These are phyloP conservation scores for Hyparrhenia diplandra DNA, from an alignment of 176 grass and related monocot species.

Conservation along the genomic window DNA sequence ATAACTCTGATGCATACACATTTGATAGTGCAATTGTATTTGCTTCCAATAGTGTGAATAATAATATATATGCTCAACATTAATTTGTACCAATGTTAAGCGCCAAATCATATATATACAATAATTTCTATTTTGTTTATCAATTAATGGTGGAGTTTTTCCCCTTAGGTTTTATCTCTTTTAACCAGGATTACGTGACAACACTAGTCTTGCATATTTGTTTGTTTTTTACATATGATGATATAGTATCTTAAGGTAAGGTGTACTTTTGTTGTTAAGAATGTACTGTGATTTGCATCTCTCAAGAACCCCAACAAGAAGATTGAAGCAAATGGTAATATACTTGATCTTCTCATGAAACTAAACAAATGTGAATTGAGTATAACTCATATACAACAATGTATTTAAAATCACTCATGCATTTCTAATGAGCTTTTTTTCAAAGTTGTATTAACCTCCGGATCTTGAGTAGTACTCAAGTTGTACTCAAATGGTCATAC, in stretches of 20 bases:
- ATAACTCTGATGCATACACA: neutral
- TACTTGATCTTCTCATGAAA: conserved; percentile 3
- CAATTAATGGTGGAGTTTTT: neutral
- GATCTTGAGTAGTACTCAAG: neutral
- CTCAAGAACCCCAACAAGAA: neutral
- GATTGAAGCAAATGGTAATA: neutral
- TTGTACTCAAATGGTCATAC: neutral
- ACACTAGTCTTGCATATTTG: neutral
- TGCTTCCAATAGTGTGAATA: neutral
- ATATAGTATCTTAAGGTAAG: neutral
- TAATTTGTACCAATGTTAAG: neutral
- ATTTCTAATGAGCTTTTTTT: neutral
- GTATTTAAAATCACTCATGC: neutral
- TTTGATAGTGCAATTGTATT: neutral
- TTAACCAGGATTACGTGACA: no score
- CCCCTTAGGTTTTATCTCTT: no score
- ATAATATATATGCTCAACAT: neutral
- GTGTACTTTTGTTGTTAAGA: conserved; percentile 4
- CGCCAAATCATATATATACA: no score
- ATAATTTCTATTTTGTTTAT: neutral
- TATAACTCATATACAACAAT: neutral
- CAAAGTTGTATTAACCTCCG: neutral
- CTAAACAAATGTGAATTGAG: neutral
- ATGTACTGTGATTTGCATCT: neutral
- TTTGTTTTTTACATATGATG: neutral